These are phyloP conservation scores for Trichoderma erinaceum DNA, from an alignment of 495 filamentous ascomycete genomes.

Conservation along the genomic window DNA sequence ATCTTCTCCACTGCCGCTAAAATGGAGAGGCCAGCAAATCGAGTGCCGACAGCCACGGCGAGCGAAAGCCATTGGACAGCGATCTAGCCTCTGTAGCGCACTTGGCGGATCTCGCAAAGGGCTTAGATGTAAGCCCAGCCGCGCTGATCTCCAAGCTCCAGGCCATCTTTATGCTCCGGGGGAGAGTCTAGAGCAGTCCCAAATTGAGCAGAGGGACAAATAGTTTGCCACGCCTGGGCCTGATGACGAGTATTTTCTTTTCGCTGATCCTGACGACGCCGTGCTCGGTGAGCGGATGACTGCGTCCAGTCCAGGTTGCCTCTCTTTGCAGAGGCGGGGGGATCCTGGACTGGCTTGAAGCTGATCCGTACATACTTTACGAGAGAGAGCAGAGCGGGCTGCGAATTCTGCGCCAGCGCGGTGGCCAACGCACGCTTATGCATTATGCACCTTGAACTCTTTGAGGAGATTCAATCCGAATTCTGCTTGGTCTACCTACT, in stretches of 20 bases:
- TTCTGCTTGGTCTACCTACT: no score
- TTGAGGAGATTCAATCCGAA: no score
- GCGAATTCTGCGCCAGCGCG: no score
- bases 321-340: no score
- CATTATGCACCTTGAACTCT: no score
- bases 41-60: background rate
- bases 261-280: background rate
- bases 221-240: background rate
- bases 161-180: background rate
- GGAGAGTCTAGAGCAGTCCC: constrained; percentile 4
- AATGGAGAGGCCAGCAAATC: background rate
- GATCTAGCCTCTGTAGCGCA: background rate
- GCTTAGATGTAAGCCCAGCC: background rate
- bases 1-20: background rate
- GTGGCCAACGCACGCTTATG: no score
- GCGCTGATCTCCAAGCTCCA: background rate
- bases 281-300: background rate
- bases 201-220: background rate
- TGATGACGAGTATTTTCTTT: background rate
- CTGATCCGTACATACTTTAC: no score
- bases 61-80: background rate
- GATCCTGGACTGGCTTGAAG: no score
- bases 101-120: background rate
- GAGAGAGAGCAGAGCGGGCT: no score
- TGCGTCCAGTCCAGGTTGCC: no score